Base-by-base conservation (phyloP, 2,329 filamentous ascomycete genomes). In the Diatrype stigma region DNA sequence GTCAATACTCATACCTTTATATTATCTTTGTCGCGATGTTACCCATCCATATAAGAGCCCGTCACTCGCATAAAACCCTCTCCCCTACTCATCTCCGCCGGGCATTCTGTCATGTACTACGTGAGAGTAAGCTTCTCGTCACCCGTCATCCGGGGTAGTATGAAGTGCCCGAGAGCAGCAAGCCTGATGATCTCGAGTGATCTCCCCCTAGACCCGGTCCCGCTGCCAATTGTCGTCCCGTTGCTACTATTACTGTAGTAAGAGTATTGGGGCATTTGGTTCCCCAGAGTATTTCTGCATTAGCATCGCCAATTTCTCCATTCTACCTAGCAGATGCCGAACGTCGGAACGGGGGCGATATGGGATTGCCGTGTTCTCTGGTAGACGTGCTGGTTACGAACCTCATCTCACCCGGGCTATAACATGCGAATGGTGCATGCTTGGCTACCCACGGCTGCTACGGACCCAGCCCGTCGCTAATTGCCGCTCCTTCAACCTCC, bases 1-100 rank as follows among this genome's bases (percentile, higher is more conserved):
- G 49, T 59, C 49, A 52, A 60, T 48, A 49, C 45, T 46, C 46
- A 53, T 50, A 57, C 57, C 54, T 57, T 55, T 53, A 50, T 45
- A 51, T 51, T 51, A 46, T 51, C 40, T 55, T 42, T 45, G 35
- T 54, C 48, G 2, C 40, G 16, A 44, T 44, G 40, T 44, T 10
- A 44, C 40, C 22, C 22, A 44, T 44, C 40, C 40, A 44, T 44
- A 5, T 44, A 44, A 42, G 8, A 28, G 14, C 16, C 14, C 40
- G 40, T 14, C 19, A 17, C 22, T 44, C 40, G n/a, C 40, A 26
- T 17, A 23, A 44, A 26, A 23, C 40, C 11, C 40, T 26, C 40
- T 44, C 40, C n/a, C 14, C 22, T 14, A n/a, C 16, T 44, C 19
- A 44, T 44, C 12, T 44, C 40, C 40, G 40, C 40, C 22, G 22